Percentiles rank a stretch among this genome's conserved stretches.
These are phyloP conservation scores for Kentomonas sorsogonicus DNA, from an alignment of 208 protist genomes.

Conservation along the genomic window DNA sequence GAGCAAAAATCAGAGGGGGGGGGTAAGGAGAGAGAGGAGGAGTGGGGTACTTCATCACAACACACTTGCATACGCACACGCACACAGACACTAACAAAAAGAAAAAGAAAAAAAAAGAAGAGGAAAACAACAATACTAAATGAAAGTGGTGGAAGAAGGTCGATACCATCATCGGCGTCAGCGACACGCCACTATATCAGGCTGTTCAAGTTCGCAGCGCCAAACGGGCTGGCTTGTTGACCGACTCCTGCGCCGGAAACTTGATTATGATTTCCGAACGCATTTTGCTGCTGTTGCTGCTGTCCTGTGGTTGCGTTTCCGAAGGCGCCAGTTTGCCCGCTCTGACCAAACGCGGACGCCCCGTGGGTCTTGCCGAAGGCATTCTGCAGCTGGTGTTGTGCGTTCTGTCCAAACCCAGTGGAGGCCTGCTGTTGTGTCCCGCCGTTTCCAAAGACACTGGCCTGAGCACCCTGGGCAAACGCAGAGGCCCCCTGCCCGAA, in stretches of 20 bases:
- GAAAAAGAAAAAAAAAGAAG: neutral
- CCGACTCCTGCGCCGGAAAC: neutral
- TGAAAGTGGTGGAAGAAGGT: neutral
- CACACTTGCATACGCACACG: too few relatives aligned
- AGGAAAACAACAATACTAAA: neutral
- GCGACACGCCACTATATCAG: neutral
- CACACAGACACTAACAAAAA: neutral
- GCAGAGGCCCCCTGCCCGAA: too few relatives aligned
- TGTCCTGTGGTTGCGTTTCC: too few relatives aligned
- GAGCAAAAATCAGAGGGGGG: too few relatives aligned
- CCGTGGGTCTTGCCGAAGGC: conserved; percentile 9
- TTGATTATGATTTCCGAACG: neutral
- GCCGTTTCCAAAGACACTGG: neutral
- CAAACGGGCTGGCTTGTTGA: neutral
- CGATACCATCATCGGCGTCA: too few relatives aligned
- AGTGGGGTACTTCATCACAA: too few relatives aligned
- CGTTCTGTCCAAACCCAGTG: conserved; percentile 1
- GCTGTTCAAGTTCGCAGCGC: neutral
- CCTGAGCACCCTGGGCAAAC: neutral
- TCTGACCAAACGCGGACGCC: neutral
- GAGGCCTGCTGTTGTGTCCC: too few relatives aligned
- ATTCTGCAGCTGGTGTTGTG: conserved; percentile 6
- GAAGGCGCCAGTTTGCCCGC: too few relatives aligned
- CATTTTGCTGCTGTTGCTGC: neutral
- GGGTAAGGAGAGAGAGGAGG: too few relatives aligned